Percentiles rank a stretch among this genome's conserved stretches.
phyloP scores from a whole-genome alignment of 345 rosid species.

The Lepidium didymum region DNA sequence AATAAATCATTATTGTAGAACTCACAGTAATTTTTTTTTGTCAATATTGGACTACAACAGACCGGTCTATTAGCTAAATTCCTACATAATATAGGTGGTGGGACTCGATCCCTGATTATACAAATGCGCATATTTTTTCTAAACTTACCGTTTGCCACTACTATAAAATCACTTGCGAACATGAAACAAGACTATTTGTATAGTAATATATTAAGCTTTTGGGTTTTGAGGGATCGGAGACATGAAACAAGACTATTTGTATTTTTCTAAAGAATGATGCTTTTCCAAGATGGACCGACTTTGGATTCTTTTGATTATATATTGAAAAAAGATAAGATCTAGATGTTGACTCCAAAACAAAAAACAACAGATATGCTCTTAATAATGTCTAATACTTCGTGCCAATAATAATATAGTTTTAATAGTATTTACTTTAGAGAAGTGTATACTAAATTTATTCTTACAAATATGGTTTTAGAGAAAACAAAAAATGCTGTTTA shows the following conservation, averaged over 20 bases:
- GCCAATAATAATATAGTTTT: not conserved
- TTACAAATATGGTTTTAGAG: not conserved
- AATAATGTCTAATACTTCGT: conserved; percentile 6
- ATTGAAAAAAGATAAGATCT: conserved; percentile 27
- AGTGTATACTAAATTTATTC: not conserved
- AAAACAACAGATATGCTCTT: conserved; percentile 15
- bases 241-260: conserved; percentile 18
- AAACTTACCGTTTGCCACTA: too few species aligned
- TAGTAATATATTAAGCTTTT: not conserved
- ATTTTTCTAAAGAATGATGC: conserved; percentile 24
- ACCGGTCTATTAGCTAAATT: too few species aligned
- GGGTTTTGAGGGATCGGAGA: conserved; percentile 2
- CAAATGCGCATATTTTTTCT: too few species aligned
- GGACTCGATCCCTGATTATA: too few species aligned
- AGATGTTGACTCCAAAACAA: conserved; percentile 21
- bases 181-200: too few species aligned
- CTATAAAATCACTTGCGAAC: too few species aligned
- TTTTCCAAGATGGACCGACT: conserved; percentile 28
- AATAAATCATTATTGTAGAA: not conserved
- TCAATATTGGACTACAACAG: too few species aligned
- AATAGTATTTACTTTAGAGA: too few species aligned
- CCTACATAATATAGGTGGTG: too few species aligned
- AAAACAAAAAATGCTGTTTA: not conserved
- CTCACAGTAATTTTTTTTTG: too few species aligned
- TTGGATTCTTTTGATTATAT: conserved; percentile 26